These are phyloP conservation scores for Candida nitratophila DNA, from an alignment of 805 yeast species.

Conservation along the genomic window DNA sequence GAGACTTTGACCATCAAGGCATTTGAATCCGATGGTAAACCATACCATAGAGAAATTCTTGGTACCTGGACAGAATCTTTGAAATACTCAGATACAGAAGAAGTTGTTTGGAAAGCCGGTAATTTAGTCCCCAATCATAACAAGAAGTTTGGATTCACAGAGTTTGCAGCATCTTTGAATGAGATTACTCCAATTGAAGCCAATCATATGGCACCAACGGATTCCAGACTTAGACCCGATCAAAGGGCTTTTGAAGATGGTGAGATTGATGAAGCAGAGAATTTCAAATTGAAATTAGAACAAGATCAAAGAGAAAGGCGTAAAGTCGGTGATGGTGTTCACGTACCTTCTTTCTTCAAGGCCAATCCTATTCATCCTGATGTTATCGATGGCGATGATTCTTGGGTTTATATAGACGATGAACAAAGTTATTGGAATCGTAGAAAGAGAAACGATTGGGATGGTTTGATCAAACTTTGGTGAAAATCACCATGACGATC, in stretches of 20 bases:
- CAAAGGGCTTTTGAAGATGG: constrained; percentile 66
- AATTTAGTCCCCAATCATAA: constrained; percentile 49
- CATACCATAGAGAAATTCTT: constrained; percentile 28
- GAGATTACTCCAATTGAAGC: constrained; percentile 69
- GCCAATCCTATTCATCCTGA: background rate
- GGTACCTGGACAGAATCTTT: constrained; percentile 87
- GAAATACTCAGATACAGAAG: constrained; percentile 33
- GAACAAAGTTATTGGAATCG: constrained; percentile 71
- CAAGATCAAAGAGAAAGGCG: constrained; percentile 77
- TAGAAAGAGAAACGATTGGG: constrained; percentile 60
- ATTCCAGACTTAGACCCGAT: constrained; percentile 88
- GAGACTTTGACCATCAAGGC: constrained; percentile 54
- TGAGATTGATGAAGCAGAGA: constrained; percentile 64
- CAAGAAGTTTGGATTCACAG: constrained; percentile 78
- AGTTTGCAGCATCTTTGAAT: constrained; percentile 74
- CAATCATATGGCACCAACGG: constrained; percentile 69
- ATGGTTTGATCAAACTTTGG: constrained; percentile 50
- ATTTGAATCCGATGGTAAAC: constrained; percentile 28
- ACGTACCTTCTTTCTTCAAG: constrained; percentile 60
- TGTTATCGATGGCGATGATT: constrained; percentile 23
- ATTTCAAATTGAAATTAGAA: constrained; percentile 60
- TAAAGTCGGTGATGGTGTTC: constrained; percentile 42
- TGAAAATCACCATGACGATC: no score
- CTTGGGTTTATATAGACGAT: constrained; percentile 53
- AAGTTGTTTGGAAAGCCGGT: constrained; percentile 66